Base-by-base conservation (phyloP, 2,329 filamentous ascomycete species). In the Neonectria neomacrospora region DNA sequence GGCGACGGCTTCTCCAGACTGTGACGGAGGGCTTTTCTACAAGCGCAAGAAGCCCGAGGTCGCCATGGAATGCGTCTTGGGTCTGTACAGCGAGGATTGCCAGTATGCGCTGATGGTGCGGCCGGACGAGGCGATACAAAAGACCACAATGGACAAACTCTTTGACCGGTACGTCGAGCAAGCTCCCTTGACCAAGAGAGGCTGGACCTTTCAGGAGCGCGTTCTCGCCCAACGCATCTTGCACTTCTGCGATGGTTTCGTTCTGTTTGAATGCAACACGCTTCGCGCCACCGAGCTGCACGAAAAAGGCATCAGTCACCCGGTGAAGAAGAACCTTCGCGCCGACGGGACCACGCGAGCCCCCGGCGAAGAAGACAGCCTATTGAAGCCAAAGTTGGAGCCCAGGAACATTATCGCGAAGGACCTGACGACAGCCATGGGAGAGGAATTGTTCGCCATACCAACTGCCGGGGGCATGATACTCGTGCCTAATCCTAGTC, bases 161-260 rank as follows among this genome's bases (percentile, higher is more conserved):
- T 56, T 56, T 56, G 54, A 39, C 16, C 26, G 20, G 7, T 56
- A 39, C 6, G 54, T 56, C 18, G 42, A 56, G 18, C 18, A 18
- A 20, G 30, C 50, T 2, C 53, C 53, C 4, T 34, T 56, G 53
- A 20, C 26, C 14, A 37, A 47, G 11, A 44, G 53, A 18, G 53
- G 39, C 18, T 56, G 53, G 53, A 44, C 53, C 45, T 56, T 56
- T 44, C 53, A 56, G 16, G 53, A 56, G 23, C 53, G 53, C 18
- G 50, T 48, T 12, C 54, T 56, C 5, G 42, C 41, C 9, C 41
- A 26, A 7, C 42, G 54, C 2, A 34, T 56, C 18, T 10, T 56
- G 18, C 54, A 56, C 42, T 56, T 56, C 23, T 56, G 54, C 30
- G 42, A 48, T 20, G 54, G 42, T 3, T 10, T 48, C 20, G 42